These are phyloP conservation scores for Sugiyamaella floridensis DNA, from an alignment of 805 yeast genomes.

Conservation along the genomic window DNA sequence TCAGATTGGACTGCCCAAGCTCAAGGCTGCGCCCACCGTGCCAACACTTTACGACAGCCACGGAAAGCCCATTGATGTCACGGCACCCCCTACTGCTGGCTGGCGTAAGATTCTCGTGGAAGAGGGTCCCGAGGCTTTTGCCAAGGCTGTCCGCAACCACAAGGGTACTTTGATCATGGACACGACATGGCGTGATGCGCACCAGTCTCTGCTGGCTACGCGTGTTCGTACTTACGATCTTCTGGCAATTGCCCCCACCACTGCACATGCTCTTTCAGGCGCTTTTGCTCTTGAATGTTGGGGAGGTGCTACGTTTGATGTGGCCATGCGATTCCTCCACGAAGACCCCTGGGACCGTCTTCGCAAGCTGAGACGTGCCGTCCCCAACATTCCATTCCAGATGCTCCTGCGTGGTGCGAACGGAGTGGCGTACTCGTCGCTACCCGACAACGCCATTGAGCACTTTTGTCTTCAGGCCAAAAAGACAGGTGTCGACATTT, in stretches of 20 bases:
- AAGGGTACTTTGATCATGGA: slow-evolving; percentile 92
- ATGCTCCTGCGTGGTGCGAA: slow-evolving; percentile 99
- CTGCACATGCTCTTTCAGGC: slow-evolving; percentile 82
- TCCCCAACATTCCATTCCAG: slow-evolving; percentile 98
- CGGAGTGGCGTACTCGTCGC: slow-evolving; percentile 96
- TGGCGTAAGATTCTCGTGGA: slow-evolving; percentile 86
- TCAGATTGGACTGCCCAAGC: slow-evolving; percentile 86
- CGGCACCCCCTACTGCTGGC: slow-evolving; percentile 59
- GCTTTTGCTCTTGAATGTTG: slow-evolving; percentile 97
- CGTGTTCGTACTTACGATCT: slow-evolving; percentile 93
- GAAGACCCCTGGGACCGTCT: slow-evolving; percentile 99
- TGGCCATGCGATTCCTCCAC: slow-evolving; percentile 94
- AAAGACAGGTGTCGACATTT: slow-evolving; percentile 92
- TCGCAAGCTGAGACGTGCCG: slow-evolving; percentile 76
- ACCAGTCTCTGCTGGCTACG: slow-evolving; percentile 94
- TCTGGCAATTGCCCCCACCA: slow-evolving; percentile 84
- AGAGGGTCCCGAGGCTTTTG: slow-evolving; percentile 85
- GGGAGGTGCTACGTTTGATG: slow-evolving; percentile 99
- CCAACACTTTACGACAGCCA: slow-evolving; percentile 62
- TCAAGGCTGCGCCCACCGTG: slow-evolving; percentile 63
- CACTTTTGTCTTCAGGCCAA: slow-evolving; percentile 94
- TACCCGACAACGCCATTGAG: slow-evolving; percentile 98
- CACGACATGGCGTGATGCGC: slow-evolving; percentile 99
- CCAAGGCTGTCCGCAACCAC: slow-evolving; percentile 74
- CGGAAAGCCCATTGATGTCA: slow-evolving; percentile 57